Percentiles rank a stretch among this genome's conserved stretches.
Evolutionary conservation across 331 rosid genomes (phyloP).

Genomic region (Stylosanthes scabra): DNA sequence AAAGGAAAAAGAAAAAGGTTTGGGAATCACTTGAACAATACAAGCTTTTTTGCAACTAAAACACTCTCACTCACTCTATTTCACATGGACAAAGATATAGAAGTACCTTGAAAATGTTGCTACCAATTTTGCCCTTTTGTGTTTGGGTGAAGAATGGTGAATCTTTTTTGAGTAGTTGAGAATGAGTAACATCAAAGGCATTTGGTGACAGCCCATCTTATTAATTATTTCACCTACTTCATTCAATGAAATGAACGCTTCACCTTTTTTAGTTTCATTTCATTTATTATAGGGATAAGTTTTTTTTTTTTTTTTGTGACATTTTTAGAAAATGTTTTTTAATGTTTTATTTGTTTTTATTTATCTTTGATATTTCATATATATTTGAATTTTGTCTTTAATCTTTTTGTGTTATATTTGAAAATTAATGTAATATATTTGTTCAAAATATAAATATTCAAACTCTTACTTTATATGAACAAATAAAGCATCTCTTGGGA

Average conservation of each 20-base stretch:
- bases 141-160: conserved; percentile 19
- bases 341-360: too few species aligned
- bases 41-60: too few species aligned
- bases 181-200: conserved; percentile 47
- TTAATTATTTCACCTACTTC: conserved; percentile 28
- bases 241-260: conserved; percentile 24
- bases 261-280: conserved; percentile 18
- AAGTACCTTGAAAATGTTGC: conserved; percentile 19
- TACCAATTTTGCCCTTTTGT: conserved; percentile 33
- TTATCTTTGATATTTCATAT: too few species aligned
- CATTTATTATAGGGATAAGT: neutral
- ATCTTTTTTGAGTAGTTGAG: conserved; percentile 33
- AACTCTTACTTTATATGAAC: too few species aligned
- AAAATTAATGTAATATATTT: too few species aligned
- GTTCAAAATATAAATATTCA: too few species aligned
- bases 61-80: neutral
- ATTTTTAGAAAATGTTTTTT: neutral
- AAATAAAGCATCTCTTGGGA: too few species aligned
- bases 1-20: too few species aligned
- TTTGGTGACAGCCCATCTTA: conserved; percentile 13
- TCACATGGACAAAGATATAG: neutral
- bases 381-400: too few species aligned
- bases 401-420: too few species aligned
- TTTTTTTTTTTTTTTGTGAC: neutral
- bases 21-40: too few species aligned